Evolutionary conservation across 352 stramenopile genomes (phyloP), one percentile per base, ranked within the genome.

Genomic region (Hyaloperonospora brassicae): DNA sequence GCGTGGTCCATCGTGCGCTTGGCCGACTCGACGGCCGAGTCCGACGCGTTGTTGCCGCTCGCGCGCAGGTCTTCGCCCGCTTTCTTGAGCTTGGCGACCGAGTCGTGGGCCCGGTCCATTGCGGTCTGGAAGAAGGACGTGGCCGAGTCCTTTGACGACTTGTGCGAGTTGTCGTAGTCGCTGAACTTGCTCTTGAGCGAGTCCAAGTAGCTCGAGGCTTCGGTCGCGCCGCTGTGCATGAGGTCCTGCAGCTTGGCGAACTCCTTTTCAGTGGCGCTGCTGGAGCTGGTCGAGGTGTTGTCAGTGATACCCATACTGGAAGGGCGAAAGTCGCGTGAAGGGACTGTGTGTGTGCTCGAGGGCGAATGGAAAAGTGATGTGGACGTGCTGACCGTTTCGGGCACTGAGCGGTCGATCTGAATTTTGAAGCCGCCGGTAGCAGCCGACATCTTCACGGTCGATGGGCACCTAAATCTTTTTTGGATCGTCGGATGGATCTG

Each of bases 161-260:
- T 63, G 66, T 81, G 49, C 23, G 68, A 59, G n/a, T 53, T 62
- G 49, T 82, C 68, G 46, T 76, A 76, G 50, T 72, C 61, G 24
- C 53, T 36, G 30, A 78, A 61, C 51, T 73, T 73, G 50, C 31
- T 56, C 57, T 69, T 73, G 48, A 79, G 64, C 22, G 60, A 71
- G 42, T 67, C 53, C 14, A 73, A 52, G 55, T 79, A 79, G 34
- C 41, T 55, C 0, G 61, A 39, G 0, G 66, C 62, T 43, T 76
- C 64, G 5, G 54, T 49, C 10, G 62, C 51, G 14, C 64, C 59
- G 24, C 61, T 61, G 31, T 67, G 47, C 47, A 79, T 62, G 45
- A 71, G 50, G 5, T 66, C 53, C 22, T 74, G 64, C 13, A 79
- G 61, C 56, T 71, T 74, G 40, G 56, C 47, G 41, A 64, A 50